phyloP scores from a whole-genome alignment of 176 grass and related monocot species.

The Eragrostis curvula region DNA sequence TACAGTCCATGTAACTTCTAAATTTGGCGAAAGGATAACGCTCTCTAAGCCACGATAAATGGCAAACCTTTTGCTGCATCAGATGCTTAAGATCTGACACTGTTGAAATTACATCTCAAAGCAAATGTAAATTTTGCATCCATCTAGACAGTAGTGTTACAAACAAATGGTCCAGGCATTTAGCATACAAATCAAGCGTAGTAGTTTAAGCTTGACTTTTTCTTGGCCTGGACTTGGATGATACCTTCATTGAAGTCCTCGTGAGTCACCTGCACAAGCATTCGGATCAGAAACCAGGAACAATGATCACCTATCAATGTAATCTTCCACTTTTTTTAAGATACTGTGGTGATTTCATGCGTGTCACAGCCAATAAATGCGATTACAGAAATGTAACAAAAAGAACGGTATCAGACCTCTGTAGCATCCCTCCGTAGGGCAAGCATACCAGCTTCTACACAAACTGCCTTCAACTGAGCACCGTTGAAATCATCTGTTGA shows the following conservation, averaged over 20 bases:
- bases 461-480: slow-evolving; percentile 91
- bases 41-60: neutral
- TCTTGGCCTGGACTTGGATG: slow-evolving; percentile 89
- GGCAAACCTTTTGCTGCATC: neutral
- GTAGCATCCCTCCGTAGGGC: slow-evolving; percentile 84
- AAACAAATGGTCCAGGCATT: slow-evolving; percentile 5
- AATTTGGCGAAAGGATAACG: neutral
- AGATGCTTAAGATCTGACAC: neutral
- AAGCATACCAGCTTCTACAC: slow-evolving; percentile 96
- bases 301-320: neutral
- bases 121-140: neutral
- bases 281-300: neutral
- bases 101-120: slow-evolving; percentile 16
- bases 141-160: slow-evolving; percentile 15
- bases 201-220: slow-evolving; percentile 91
- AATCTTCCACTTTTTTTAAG: neutral
- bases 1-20: no score
- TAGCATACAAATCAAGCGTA: slow-evolving; percentile 64
- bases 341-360: neutral
- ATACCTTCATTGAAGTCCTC: slow-evolving; percentile 97
- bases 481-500: slow-evolving; percentile 93
- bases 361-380: neutral
- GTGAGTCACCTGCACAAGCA: slow-evolving; percentile 64
- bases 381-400: neutral
- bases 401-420: slow-evolving; percentile 52